Evolutionary conservation across 139 green algal genomes (phyloP), one percentile per base, ranked within the genome.

Genomic region (Chlorella sp.): DNA sequence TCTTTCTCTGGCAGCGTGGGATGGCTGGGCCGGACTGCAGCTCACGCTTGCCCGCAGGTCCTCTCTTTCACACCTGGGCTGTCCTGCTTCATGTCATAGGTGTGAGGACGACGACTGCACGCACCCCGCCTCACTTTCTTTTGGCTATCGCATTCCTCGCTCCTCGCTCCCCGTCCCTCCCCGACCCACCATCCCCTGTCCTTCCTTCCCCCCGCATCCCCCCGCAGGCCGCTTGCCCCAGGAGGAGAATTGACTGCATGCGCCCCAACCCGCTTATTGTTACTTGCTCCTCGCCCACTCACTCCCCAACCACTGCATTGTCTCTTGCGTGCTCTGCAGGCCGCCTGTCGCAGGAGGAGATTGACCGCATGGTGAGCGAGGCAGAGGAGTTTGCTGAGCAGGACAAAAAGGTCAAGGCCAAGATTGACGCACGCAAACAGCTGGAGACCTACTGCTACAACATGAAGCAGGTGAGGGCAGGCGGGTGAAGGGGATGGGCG

Each of bases 381-480:
- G 93, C 94, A 9, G 94, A 96, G 89, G 92, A 95, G 88, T 97
- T 95, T 91, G 92, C 92, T 3, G 92, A 96, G 88, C 81, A 93
- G 83, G 89, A 94, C 85, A 94, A 94, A 82, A 90, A 92, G 73
- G 90, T 95, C 61, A 95, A 95, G 91, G 94, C 84, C 32, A 91
- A 86, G 16, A 92, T 98, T 37, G 95, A 97, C 88, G 94, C 96
- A 18, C 91, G 95, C 60, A 98, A 98, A 91, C 89, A 86, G 39
- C 89, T 98, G 36, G 96, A 98, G 90, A 96, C 95, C 19, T 98
- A 96, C 83, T 93, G 91, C 86, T 98, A 97, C 94, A 95, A 94
- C 93, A 95, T 94, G 64, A 98, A 98, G 93, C 94, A 90, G 82
- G 61, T 86, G 68, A 18, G 48, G n/a, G n/a, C n/a, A 98, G 98